Percentiles rank a stretch among this genome's conserved stretches.
Conservation (phyloP, 106 monocot species). For the Acorus gramineus region DNA sequence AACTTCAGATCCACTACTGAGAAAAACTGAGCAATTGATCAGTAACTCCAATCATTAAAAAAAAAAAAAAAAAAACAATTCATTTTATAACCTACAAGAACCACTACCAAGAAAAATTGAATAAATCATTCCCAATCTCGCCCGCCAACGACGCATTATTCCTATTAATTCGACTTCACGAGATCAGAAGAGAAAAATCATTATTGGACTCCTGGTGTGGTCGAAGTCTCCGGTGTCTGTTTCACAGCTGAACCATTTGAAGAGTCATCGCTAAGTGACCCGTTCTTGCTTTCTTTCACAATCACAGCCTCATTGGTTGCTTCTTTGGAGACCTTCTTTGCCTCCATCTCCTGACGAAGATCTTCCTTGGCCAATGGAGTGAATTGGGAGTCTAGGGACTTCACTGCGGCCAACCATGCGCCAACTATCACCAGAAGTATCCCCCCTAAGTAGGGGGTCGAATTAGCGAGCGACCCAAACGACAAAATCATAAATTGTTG, state of each 20-base stretch:
- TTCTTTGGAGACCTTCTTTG: conserved; percentile 24
- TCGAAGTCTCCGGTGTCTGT: conserved; percentile 9
- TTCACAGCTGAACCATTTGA: conserved; percentile 25
- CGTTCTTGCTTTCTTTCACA: conserved; percentile 6
- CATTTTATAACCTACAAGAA: too few species aligned
- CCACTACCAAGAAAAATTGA: too few species aligned
- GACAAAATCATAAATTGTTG: conserved; percentile 97
- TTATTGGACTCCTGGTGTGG: conserved; percentile 3
- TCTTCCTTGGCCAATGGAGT: conserved; percentile 88
- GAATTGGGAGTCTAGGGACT: conserved; percentile 87
- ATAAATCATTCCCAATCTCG: too few species aligned
- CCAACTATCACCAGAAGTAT: conserved; percentile 86
- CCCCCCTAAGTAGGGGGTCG: conserved; percentile 96
- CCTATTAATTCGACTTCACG: not conserved
- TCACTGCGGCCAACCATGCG: conserved; percentile 81
- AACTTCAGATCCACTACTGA: too few species aligned
- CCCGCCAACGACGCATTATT: not conserved
- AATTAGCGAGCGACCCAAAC: conserved; percentile 92
- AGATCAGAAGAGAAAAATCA: not conserved
- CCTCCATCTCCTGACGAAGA: conserved; percentile 43
- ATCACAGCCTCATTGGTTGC: conserved; percentile 8
- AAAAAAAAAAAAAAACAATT: too few species aligned
- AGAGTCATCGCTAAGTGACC: conserved; percentile 12
- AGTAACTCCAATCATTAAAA: too few species aligned
- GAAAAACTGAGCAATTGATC: too few species aligned